phyloP scores from a whole-genome alignment of 495 filamentous ascomycete species.

The Hyaloscypha variabilis region DNA sequence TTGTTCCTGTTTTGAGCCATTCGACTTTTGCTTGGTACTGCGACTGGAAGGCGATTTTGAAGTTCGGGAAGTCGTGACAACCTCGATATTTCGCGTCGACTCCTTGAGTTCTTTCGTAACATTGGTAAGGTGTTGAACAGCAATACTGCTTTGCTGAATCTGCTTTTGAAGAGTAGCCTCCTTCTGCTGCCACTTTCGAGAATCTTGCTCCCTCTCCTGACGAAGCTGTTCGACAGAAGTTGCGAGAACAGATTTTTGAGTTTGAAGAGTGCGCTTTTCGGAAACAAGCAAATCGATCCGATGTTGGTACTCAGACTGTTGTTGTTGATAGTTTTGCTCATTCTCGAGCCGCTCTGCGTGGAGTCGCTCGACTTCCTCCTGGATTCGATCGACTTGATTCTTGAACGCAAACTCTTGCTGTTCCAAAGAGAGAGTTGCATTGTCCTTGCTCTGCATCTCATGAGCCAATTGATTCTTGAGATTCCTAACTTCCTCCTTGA shows the following conservation, averaged over 20 bases:
- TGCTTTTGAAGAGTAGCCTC: background rate
- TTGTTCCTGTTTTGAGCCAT: background rate
- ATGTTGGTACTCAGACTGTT: background rate
- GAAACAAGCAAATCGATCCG: background rate
- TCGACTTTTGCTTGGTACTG: conserved; percentile 2
- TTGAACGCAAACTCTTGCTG: background rate
- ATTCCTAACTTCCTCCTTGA: conserved; percentile 3
- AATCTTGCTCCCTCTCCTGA: background rate
- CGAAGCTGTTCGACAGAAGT: background rate
- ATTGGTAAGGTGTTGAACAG: background rate
- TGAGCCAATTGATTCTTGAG: conserved; percentile 1
- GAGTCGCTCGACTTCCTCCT: background rate
- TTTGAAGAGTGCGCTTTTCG: background rate
- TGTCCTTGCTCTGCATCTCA: background rate
- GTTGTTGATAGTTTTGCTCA: background rate
- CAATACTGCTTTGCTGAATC: conserved; percentile 8
- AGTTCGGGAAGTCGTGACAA: background rate
- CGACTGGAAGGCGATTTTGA: background rate
- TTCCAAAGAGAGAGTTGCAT: background rate
- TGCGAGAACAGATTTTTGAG: conserved; percentile 1
- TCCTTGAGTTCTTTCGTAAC: conserved; percentile 13
- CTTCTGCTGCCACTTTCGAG: conserved; percentile 1
- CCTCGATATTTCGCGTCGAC: background rate
- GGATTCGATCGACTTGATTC: background rate
- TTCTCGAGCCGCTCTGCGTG: background rate